Percentiles rank a stretch among this genome's conserved stretches.
Conservation (phyloP, 2,329 filamentous ascomycete species). For the Fusarium albosuccineum region DNA sequence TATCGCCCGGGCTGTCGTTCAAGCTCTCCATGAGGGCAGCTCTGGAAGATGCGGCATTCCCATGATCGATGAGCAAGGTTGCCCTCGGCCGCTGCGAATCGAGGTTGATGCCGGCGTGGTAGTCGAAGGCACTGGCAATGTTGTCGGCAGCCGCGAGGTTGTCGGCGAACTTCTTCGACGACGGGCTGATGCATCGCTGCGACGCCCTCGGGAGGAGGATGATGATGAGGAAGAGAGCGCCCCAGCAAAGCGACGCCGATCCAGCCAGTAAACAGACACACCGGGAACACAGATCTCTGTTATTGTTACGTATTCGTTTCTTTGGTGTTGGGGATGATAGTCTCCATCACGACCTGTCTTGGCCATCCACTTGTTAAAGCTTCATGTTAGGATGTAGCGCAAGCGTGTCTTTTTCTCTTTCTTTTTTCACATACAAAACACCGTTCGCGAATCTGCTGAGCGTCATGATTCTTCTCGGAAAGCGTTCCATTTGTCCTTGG, state of each 20-base stretch:
- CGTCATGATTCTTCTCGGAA: neutral
- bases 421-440: neutral
- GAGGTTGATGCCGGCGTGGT: conserved; percentile 61
- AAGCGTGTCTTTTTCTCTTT: neutral
- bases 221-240: conserved; percentile 31
- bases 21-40: conserved; percentile 59
- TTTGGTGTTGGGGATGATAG: neutral
- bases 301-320: conserved; percentile 6
- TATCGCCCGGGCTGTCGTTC: conserved; percentile 60
- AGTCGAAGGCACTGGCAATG: conserved; percentile 59
- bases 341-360: neutral
- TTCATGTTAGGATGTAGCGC: neutral
- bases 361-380: neutral
- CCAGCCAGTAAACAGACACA: conserved; percentile 23
- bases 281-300: neutral
- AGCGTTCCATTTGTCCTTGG: conserved; percentile 3
- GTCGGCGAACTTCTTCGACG: conserved; percentile 47
- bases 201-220: conserved; percentile 36
- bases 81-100: conserved; percentile 57
- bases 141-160: conserved; percentile 54
- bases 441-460: neutral
- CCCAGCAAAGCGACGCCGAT: conserved; percentile 43
- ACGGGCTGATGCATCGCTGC: conserved; percentile 24
- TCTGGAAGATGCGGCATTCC: conserved; percentile 56
- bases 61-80: conserved; percentile 61